These are phyloP conservation scores for Leishmania amazonensis DNA, from an alignment of 208 protist species.

Conservation along the genomic window DNA sequence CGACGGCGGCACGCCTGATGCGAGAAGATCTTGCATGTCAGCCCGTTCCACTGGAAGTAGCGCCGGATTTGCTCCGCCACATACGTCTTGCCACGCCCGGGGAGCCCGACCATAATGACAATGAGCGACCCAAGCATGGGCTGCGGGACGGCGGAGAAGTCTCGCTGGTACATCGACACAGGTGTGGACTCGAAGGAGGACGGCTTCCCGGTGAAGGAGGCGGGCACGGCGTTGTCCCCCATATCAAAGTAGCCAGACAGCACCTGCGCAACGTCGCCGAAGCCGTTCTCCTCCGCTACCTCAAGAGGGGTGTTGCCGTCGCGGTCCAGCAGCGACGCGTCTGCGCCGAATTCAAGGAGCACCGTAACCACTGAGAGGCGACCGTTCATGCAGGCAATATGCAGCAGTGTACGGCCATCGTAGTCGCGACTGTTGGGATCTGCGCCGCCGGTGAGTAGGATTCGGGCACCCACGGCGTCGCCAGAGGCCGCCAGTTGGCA, in stretches of 20 bases:
- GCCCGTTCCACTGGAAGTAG: constrained; percentile 92
- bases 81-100: constrained; percentile 89
- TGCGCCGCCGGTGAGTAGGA: constrained; percentile 70
- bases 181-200: constrained; percentile 38
- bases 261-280: constrained; percentile 51
- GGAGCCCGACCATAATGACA: constrained; percentile 91
- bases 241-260: constrained; percentile 33
- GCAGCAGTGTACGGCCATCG: constrained; percentile 76
- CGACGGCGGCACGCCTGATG: constrained; percentile 55
- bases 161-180: constrained; percentile 39
- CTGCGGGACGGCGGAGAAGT: constrained; percentile 80
- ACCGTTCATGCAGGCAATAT: constrained; percentile 75
- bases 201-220: constrained; percentile 28
- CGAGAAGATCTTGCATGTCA: constrained; percentile 78
- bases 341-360: constrained; percentile 74
- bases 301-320: constrained; percentile 67
- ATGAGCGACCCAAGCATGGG: constrained; percentile 89
- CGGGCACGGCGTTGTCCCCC: constrained; percentile 21
- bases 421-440: constrained; percentile 86
- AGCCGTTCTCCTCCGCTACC: constrained; percentile 65
- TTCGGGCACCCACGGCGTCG: constrained; percentile 65
- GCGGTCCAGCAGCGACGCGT: constrained; percentile 49
- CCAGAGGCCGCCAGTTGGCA: constrained; percentile 75
- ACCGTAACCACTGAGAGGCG: constrained; percentile 54
- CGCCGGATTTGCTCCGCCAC: constrained; percentile 89